phyloP scores from a whole-genome alignment of 139 green algal genomes.

The Volvox africanus region DNA sequence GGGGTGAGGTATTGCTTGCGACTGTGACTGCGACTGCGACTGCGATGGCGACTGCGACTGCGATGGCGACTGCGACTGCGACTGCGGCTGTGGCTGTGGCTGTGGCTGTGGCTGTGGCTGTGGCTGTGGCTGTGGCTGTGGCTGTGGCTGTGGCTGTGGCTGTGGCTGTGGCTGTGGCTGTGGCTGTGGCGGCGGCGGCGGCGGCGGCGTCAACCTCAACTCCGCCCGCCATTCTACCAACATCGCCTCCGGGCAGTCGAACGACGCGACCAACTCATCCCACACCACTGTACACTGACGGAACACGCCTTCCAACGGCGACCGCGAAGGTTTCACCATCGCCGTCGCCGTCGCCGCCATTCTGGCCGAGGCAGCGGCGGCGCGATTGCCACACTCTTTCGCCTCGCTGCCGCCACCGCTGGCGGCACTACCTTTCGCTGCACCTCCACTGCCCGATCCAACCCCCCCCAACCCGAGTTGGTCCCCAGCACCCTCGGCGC shows the following conservation, averaged over 20 bases:
- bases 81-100: too few species aligned
- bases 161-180: too few species aligned
- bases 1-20: too few species aligned
- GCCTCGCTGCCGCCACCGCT: neutral
- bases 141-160: too few species aligned
- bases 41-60: too few species aligned
- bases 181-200: neutral
- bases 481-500: neutral
- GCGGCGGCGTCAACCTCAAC: neutral
- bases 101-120: too few species aligned
- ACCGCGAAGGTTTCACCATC: neutral
- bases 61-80: too few species aligned
- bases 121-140: too few species aligned
- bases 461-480: neutral
- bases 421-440: neutral
- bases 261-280: constrained; percentile 11
- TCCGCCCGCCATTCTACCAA: constrained; percentile 13
- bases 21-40: too few species aligned
- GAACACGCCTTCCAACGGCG: constrained; percentile 9
- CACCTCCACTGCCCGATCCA: too few species aligned
- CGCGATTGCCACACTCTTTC: neutral
- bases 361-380: neutral
- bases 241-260: neutral
- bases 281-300: constrained; percentile 21
- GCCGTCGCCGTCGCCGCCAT: neutral